phyloP scores from a whole-genome alignment of 2,329 filamentous ascomycete species.

The Pseudogymnoascus sp. region DNA sequence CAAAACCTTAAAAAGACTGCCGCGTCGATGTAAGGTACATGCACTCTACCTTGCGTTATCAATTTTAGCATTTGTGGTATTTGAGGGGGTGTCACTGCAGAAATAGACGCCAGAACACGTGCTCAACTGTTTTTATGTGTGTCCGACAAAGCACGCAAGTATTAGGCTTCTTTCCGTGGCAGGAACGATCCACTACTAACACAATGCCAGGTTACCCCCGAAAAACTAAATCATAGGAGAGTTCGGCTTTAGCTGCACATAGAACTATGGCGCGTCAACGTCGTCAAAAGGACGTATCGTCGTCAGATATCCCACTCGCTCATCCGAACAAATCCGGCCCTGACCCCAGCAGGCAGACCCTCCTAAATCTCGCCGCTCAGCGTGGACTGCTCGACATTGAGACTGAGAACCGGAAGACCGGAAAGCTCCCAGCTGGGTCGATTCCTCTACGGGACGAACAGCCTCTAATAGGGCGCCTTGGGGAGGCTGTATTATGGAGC shows the following conservation, averaged over 20 bases:
- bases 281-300: conserved; percentile 37
- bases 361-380: conserved; percentile 65
- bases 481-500: conserved; percentile 48
- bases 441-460: conserved; percentile 16
- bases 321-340: conserved; percentile 61
- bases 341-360: conserved; percentile 49
- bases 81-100: neutral
- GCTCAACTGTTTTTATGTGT: neutral
- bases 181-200: neutral
- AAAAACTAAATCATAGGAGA: neutral
- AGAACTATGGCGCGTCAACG: conserved; percentile 39
- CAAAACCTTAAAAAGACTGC: conserved; percentile 8
- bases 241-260: neutral
- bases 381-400: conserved; percentile 37
- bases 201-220: neutral
- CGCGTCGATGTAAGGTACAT: conserved; percentile 1
- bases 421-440: conserved; percentile 19
- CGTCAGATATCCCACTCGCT: conserved; percentile 47
- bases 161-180: neutral
- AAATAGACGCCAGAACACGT: conserved; percentile 5
- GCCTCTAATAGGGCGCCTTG: conserved; percentile 23
- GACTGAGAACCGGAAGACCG: conserved; percentile 20
- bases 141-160: neutral
- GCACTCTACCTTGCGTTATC: conserved; percentile 7
- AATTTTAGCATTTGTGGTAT: conserved; percentile 3